phyloP scores from a whole-genome alignment of 164 flowering plant genomes.

The Amborella trichopoda region DNA sequence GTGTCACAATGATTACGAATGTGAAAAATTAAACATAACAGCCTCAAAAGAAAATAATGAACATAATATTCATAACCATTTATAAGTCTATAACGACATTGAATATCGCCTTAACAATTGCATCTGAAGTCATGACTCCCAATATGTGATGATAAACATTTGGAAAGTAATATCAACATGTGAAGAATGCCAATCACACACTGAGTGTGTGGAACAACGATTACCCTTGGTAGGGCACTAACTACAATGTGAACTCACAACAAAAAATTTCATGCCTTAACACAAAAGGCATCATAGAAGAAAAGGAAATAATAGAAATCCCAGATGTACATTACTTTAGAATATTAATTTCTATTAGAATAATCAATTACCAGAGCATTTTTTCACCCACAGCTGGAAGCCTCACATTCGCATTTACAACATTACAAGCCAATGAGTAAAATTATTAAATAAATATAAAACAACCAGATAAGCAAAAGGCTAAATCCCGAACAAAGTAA shows the following conservation, averaged over 20 bases:
- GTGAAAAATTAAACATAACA: not conserved
- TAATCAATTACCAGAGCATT: not conserved
- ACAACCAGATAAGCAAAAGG: not conserved
- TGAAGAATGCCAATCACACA: no score
- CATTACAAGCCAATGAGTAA: not conserved
- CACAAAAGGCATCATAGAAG: no score
- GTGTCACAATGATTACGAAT: slow-evolving; percentile 4
- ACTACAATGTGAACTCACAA: no score
- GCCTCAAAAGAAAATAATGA: not conserved
- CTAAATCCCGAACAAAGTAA: not conserved
- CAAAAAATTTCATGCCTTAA: no score
- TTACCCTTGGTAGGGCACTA: no score
- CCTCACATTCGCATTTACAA: not conserved
- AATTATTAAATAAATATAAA: not conserved
- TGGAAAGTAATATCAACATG: not conserved
- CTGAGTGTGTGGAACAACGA: no score
- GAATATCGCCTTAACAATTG: not conserved
- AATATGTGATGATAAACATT: not conserved
- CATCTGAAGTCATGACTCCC: not conserved
- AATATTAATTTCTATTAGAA: no score
- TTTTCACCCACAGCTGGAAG: not conserved
- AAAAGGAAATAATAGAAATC: no score
- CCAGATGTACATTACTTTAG: no score
- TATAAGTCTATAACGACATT: not conserved
- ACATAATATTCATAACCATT: not conserved